These are phyloP conservation scores for Penicillium chermesinum DNA, from an alignment of 495 filamentous ascomycete species.

Conservation along the genomic window DNA sequence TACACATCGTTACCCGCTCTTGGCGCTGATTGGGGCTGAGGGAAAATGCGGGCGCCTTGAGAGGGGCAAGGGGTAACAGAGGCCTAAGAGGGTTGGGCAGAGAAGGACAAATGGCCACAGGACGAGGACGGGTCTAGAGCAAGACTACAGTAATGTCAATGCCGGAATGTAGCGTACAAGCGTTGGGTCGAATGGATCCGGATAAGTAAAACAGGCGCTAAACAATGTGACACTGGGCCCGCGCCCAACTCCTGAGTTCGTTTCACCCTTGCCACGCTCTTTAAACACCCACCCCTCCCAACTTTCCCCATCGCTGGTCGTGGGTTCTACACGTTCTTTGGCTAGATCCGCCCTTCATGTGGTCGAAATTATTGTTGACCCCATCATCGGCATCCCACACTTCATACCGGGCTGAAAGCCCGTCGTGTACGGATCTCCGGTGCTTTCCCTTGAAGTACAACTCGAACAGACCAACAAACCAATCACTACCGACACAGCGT, in stretches of 20 bases:
- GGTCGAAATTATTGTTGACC: conserved; percentile 28
- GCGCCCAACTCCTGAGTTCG: conserved; percentile 5
- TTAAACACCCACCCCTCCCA: conserved; percentile 4
- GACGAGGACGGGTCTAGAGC: too few relatives aligned
- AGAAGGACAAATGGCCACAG: too few relatives aligned
- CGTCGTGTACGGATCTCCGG: conserved; percentile 17
- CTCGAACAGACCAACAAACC: background rate
- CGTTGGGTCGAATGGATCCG: conserved; percentile 1
- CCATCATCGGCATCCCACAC: conserved; percentile 20
- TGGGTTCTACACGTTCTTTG: too few relatives aligned
- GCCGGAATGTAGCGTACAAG: too few relatives aligned
- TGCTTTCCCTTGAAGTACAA: background rate
- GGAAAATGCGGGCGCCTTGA: background rate
- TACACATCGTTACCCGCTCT: background rate
- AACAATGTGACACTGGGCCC: conserved; percentile 4
- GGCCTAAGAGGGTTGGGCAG: too few relatives aligned
- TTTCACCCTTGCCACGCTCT: conserved; percentile 1
- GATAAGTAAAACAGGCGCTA: background rate
- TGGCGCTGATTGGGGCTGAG: background rate
- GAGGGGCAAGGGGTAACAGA: background rate
- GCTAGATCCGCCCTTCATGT: conserved; percentile 47
- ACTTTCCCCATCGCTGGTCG: conserved; percentile 26
- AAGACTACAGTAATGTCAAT: too few relatives aligned
- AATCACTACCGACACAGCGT: background rate
- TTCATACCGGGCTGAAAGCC: conserved; percentile 23